Evolutionary conservation across 1,284 basidiomycete genomes (phyloP), one percentile per base, ranked within the genome.

Genomic region (Filobasidium uniguttulatum): DNA sequence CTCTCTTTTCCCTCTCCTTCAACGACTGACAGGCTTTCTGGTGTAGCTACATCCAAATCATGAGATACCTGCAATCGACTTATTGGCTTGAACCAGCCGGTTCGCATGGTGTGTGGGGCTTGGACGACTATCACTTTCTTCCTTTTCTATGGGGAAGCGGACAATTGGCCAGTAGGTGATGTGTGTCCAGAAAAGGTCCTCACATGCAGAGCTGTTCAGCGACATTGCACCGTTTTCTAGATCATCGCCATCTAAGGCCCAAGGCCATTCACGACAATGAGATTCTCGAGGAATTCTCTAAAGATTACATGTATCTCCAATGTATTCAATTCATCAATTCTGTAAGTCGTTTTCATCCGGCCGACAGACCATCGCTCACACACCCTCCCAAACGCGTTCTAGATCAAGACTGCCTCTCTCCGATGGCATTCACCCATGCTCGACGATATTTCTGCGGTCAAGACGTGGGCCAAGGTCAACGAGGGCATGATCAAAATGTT

Each of bases 401-500:
- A 89, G 85, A 87, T 94, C 61, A 97, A 98, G 68, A 91, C 90
- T 0, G 90, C 90, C 0, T 90, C 88, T 0, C 73, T 98, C 2
- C 77, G 91, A 45, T 98, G 40, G 94, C 94, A 98, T 70, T 96
- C 89, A 0, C 94, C 93, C 0, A 98, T 98, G 93, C 77, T 98
- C 10, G 89, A 97, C 64, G 93, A 97, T 65, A 98, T 98, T 54
- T 93, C 89, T 0, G 88, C 82, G 81, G 82, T 94, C 49, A 94
- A 91, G 70, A 85, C 87, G 1, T 97, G 91, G 91, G 81, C 85
- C 62, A 97, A 97, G 67, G 89, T 97, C 56, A 96, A 98, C 66
- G 71, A 76, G n/a, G 94, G 93, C 9, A 96, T 98, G 89, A 76
- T 86, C 66, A 98, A 97, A 70, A 98, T 98, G 93, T 97, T 91